Evolutionary conservation across 495 filamentous ascomycete genomes (phyloP).

Genomic region (Bombardia bombarda): DNA sequence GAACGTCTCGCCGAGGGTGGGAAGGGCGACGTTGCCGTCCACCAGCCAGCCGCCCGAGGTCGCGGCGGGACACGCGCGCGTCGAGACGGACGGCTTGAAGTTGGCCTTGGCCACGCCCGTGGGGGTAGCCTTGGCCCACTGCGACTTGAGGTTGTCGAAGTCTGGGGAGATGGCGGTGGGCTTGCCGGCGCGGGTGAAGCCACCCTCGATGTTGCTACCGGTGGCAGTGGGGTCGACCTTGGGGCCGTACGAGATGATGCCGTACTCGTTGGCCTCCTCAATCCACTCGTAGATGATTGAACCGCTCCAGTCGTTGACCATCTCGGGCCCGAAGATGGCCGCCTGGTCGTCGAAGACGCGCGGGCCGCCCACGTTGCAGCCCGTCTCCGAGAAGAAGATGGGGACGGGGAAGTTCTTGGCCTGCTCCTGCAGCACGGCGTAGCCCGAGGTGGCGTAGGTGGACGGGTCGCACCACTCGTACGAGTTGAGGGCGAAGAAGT

Average conservation of each 20-base stretch:
- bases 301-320: constrained; percentile 72
- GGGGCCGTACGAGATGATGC: constrained; percentile 70
- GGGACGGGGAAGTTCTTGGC: constrained; percentile 55
- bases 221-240: constrained; percentile 37
- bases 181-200: constrained; percentile 61
- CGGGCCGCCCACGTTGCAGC: constrained; percentile 60
- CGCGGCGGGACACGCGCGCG: constrained; percentile 63
- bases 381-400: constrained; percentile 81
- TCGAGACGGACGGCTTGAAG: constrained; percentile 55
- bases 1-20: constrained; percentile 54
- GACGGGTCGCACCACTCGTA: constrained; percentile 81
- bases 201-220: constrained; percentile 49
- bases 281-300: constrained; percentile 90
- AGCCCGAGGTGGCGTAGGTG: constrained; percentile 59
- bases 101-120: constrained; percentile 54
- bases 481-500: constrained; percentile 81
- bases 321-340: constrained; percentile 65
- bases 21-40: constrained; percentile 57
- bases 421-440: constrained; percentile 50
- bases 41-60: constrained; percentile 66
- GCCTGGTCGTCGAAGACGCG: constrained; percentile 69
- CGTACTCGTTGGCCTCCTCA: constrained; percentile 76
- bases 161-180: constrained; percentile 70
- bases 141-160: constrained; percentile 65
- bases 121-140: constrained; percentile 68